Conservation (phyloP, 257 asterid genomes). For the Ajuga chamaepitys region DNA sequence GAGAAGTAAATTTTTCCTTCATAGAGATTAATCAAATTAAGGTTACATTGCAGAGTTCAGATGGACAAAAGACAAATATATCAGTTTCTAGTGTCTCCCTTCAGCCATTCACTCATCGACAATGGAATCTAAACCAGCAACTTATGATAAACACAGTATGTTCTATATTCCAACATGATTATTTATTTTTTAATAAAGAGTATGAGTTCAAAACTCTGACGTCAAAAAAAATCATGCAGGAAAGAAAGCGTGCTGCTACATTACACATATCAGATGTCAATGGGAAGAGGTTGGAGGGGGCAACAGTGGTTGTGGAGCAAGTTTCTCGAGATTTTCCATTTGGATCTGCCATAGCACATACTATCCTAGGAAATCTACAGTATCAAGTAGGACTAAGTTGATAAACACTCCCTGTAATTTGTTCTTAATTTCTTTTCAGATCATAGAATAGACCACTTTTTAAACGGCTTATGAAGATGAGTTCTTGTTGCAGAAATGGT, state of each 20-base stretch:
- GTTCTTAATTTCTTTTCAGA: neutral
- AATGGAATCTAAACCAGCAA: conserved; percentile 40
- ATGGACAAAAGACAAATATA: conserved; percentile 16
- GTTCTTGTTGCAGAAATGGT: conserved; percentile 37
- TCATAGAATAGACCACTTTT: neutral
- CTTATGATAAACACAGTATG: conserved; percentile 26
- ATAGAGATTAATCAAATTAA: neutral
- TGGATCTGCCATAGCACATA: conserved; percentile 43
- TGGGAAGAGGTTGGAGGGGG: conserved; percentile 37
- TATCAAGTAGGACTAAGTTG: conserved; percentile 35
- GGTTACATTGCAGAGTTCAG: conserved; percentile 26
- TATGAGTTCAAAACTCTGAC: no score
- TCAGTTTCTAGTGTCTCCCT: conserved; percentile 38
- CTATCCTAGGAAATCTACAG: conserved; percentile 34
- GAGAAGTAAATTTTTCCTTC: no score
- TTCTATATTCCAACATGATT: neutral
- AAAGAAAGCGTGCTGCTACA: conserved; percentile 39
- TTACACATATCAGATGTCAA: conserved; percentile 38
- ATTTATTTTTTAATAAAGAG: neutral
- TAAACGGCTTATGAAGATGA: neutral
- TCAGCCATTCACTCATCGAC: conserved; percentile 43
- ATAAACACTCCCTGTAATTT: neutral
- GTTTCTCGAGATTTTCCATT: conserved; percentile 50
- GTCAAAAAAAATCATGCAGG: conserved; percentile 22
- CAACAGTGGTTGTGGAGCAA: conserved; percentile 35